Evolutionary conservation across 768 basidiomycete genomes (phyloP), one percentile per base, ranked within the genome.

Genomic region (Suillus subluteus): DNA sequence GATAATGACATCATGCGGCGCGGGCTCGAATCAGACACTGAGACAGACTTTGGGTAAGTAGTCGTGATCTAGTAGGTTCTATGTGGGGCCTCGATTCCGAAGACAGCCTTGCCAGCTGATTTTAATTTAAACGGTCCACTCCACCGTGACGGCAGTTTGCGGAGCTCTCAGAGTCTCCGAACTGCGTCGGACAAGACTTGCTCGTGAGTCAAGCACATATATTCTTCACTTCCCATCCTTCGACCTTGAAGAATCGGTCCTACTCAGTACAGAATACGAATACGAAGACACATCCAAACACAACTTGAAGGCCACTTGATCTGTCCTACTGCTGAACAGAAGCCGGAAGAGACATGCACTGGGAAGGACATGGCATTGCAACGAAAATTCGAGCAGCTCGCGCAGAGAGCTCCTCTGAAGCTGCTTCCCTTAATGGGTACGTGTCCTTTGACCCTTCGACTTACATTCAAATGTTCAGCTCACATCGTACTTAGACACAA

Each of bases 401-500:
- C 63, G 75, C 75, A 6, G 75, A 73, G 26, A 76, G 68, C 62
- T 79, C 82, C 4, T 82, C 83, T 26, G 80, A 79, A 67, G 75
- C 75, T n/a, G 79, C 76, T 16, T 79, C 82, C 62, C 72, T 82
- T 11, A 69, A 78, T 62, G 82, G 83, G 83, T 82, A 66, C 62
- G 18, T 44, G n/a, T 37, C 50, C 4, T 37, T 59, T 41, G 11
- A 9, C 54, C 55, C 6, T 46, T 62, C 44, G 30, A 13, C 32
- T 32, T 54, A 46, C 32, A 65, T 23, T 18, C 43, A 23, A 15
- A 41, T 37, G 40, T 21, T 54, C 37, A 43, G 46, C 62, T 48
- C 50, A 61, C 46, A 37, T 30, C 21, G 30, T 54, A 43, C 54
- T 26, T 65, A 89, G 87, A 55, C 80, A 84, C 63, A 84, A 82